These are phyloP conservation scores for Camellia lanceoleosa DNA, from an alignment of 148 eudicot species.

Conservation along the genomic window DNA sequence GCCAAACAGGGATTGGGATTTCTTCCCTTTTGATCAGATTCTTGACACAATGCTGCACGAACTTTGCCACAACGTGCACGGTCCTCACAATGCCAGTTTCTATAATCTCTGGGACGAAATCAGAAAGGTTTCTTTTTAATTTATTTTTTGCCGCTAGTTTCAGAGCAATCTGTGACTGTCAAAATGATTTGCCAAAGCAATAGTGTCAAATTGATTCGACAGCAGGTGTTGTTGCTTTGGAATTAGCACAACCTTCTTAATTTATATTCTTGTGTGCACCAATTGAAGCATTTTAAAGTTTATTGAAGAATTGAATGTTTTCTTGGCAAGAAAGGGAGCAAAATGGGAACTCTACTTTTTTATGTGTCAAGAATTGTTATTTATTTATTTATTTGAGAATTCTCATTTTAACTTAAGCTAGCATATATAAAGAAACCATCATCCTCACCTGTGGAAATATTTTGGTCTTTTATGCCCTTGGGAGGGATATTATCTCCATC, in stretches of 20 bases:
- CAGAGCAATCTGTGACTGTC: neutral
- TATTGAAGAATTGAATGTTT: too few species aligned
- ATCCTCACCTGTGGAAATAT: too few species aligned
- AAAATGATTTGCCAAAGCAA: neutral
- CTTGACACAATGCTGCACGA: conserved; percentile 97
- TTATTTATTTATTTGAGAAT: too few species aligned
- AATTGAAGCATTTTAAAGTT: neutral
- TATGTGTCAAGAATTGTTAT: too few species aligned
- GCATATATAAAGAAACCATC: too few species aligned
- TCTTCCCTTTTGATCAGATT: conserved; percentile 62
- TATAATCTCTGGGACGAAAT: conserved; percentile 97
- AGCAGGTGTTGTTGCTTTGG: neutral
- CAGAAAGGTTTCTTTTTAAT: conserved; percentile 52
- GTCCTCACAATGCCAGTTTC: conserved; percentile 90
- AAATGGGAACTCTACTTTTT: too few species aligned
- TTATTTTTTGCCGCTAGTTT: neutral
- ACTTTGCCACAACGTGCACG: conserved; percentile 81
- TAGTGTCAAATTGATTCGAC: neutral
- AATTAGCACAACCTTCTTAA: neutral
- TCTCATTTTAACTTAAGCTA: too few species aligned
- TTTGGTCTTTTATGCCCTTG: neutral
- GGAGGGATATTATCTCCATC: neutral
- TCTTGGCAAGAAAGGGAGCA: too few species aligned
- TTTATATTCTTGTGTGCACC: neutral
- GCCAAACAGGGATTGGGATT: conserved; percentile 66